Evolutionary conservation across 2,329 filamentous ascomycete species (phyloP), one percentile per base, ranked within the genome.

Genomic region (Pseudopyrenochaeta lycopersici): DNA sequence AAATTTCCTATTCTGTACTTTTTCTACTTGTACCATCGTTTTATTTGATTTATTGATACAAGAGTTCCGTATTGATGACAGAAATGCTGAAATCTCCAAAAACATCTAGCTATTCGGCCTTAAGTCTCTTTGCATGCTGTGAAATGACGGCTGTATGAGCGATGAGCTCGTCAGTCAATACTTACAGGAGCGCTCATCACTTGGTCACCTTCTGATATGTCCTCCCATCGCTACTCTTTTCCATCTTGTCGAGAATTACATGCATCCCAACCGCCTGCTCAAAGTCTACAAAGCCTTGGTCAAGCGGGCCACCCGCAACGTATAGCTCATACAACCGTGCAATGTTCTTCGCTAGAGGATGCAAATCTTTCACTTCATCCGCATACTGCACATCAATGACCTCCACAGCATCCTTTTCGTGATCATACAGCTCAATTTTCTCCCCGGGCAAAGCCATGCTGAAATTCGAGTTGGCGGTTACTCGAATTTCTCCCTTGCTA

Each of bases 241-340:
- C 44, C 11, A 47, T 47, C 7, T 10, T 31, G 6, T 47, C 43
- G 10, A 52, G 23, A 21, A 52, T 44, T 15, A 23, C 38, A 14
- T 52, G 49, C 31, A 52, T 42, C 6, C 38, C 31, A 17, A 52
- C 44, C 7, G 49, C 49, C 44, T 52, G 18, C 21, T 52, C 49
- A 27, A 52, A 52, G 18, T 42, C 23, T 30, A 47, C 49, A 20
- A 46, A 40, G 2, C 50, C 56, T 1, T 52, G 49, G 20, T 55
- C 58, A 7, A 46, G 45, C 23, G 53, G 47, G 21, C 54, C 55
- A 18, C 68, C 72, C n/a, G 70, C 68, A 1, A 81, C 81, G 68
- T 80, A 84, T 2, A 72, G 75, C 55, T 88, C 85, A 66, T 88
- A 88, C 3, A 86, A 52, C 12, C 76, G 74, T 0, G 77, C 84